Conservation (phyloP, 768 basidiomycete species). For the Cystobasidium tubakii region DNA sequence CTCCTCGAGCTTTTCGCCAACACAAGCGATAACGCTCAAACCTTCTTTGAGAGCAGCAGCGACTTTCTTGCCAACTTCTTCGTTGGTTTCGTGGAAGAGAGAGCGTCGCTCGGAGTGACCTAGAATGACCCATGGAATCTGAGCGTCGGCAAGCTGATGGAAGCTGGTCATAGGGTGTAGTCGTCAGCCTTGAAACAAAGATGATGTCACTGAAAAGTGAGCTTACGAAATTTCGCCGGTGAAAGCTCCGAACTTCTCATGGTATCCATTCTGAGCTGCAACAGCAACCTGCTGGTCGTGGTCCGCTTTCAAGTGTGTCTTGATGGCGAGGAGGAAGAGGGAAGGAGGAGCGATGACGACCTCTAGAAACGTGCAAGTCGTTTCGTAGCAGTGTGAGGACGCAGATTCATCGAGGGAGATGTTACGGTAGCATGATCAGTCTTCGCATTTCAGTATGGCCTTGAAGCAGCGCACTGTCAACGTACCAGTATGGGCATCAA, state of each 20-base stretch:
- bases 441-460: constrained; percentile 3
- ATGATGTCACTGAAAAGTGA: neutral
- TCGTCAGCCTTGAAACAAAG: too few species aligned
- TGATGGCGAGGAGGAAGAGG: constrained; percentile 73
- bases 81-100: constrained; percentile 80
- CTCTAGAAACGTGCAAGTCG: constrained; percentile 55
- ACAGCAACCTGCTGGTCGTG: constrained; percentile 64
- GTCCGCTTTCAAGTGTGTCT: constrained; percentile 50
- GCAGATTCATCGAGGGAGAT: too few species aligned
- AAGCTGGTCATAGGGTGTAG: constrained; percentile 55
- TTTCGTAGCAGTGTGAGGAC: neutral
- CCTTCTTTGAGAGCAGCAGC: constrained; percentile 68
- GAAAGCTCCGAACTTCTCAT: constrained; percentile 77
- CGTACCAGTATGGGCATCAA: constrained; percentile 70
- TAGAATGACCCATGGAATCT: constrained; percentile 83
- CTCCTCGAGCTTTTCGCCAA: constrained; percentile 86
- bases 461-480: neutral
- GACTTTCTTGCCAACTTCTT: constrained; percentile 76
- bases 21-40: constrained; percentile 85
- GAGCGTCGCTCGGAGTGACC: constrained; percentile 97
- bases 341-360: constrained; percentile 87
- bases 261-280: constrained; percentile 86
- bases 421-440: constrained; percentile 31
- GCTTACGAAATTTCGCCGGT: constrained; percentile 90
- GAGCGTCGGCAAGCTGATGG: constrained; percentile 74